These are phyloP conservation scores for Ciborinia camelliae DNA, from an alignment of 2,329 filamentous ascomycete species.

Conservation along the genomic window DNA sequence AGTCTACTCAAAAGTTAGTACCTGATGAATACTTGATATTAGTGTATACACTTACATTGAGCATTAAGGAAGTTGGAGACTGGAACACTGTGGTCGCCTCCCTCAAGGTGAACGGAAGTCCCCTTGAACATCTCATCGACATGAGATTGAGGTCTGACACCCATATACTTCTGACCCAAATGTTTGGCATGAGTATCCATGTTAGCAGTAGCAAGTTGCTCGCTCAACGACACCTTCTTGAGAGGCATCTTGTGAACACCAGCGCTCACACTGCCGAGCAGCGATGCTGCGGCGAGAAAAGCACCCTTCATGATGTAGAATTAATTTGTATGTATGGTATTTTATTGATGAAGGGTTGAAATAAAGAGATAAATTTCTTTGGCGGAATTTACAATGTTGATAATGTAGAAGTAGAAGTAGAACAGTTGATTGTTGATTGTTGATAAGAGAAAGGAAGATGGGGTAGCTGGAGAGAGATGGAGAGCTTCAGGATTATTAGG, in stretches of 20 bases:
- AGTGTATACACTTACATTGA: slow-evolving; percentile 66
- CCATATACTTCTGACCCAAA: slow-evolving; percentile 96
- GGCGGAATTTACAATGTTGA: slow-evolving; percentile 25
- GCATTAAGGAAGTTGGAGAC: slow-evolving; percentile 98
- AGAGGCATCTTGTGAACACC: slow-evolving; percentile 95
- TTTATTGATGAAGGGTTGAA: slow-evolving; percentile 18
- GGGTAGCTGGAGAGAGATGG: background rate
- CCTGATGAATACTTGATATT: background rate
- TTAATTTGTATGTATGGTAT: slow-evolving; percentile 19
- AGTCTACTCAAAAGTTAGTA: slow-evolving; percentile 59
- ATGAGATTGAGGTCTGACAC: slow-evolving; percentile 66
- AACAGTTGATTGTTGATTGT: slow-evolving; percentile 15
- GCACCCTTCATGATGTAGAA: slow-evolving; percentile 72
- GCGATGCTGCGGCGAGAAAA: slow-evolving; percentile 67
- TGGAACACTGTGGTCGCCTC: slow-evolving; percentile 71
- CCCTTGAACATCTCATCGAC: slow-evolving; percentile 77
- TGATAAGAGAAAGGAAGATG: slow-evolving; percentile 20
- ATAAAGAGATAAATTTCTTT: slow-evolving; percentile 13
- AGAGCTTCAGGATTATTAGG: slow-evolving; percentile 17
- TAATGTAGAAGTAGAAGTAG: slow-evolving; percentile 27
- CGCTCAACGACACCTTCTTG: slow-evolving; percentile 87
- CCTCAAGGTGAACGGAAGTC: slow-evolving; percentile 60
- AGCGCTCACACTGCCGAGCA: slow-evolving; percentile 79
- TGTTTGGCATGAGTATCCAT: slow-evolving; percentile 78
- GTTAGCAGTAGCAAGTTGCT: slow-evolving; percentile 84